Base-by-base conservation (phyloP, 768 basidiomycete species). In the Naganishia vaughanmartiniae region DNA sequence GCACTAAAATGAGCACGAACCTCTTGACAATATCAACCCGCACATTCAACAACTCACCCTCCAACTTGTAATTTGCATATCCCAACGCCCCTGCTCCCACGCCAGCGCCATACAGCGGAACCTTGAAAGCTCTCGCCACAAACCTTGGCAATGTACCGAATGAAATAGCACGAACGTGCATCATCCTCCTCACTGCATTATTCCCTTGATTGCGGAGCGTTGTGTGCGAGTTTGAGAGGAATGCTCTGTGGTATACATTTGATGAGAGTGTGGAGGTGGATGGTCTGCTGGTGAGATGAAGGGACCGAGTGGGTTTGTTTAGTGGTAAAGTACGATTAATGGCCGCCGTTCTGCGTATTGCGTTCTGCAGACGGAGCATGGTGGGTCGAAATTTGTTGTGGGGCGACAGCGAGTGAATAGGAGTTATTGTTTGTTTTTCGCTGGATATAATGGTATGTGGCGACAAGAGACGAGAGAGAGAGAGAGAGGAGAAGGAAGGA, bases 51-150 rank as follows among this genome's bases (percentile, higher is more conserved):
- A 31, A 55, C 58, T 26, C 72, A 92, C 94, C 92, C 84, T 98
- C 94, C 76, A 95, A 89, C 83, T 93, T 93, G 84, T 95, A 95
- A 80, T 95, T 93, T 26, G 93, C 94, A 82, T 96, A 98, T 5
- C 91, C 92, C 69, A 95, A 83, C 0, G 92, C 89, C 12, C 94
- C 94, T 0, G 90, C 93, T 4, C 94, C 94, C 30, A 94, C 86
- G 0, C 92, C 92, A 42, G 89, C 90, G 7, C 90, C 92, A 19
- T 92, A 93, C 70, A 92, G 85, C 31, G 93, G 93, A 0, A 96
- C 88, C 63, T 90, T 85, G 76, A 96, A 93, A 0, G 93, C 93
- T 54, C 92, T 86, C 0, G 89, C 88, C 54, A 95, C 87, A 73
- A 95, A 90, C 73, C 88, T 84, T n/a, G 93, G 93, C 72, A 96